Evolutionary conservation across 208 protist species (phyloP).

Genomic region (Polymyxa betae): DNA sequence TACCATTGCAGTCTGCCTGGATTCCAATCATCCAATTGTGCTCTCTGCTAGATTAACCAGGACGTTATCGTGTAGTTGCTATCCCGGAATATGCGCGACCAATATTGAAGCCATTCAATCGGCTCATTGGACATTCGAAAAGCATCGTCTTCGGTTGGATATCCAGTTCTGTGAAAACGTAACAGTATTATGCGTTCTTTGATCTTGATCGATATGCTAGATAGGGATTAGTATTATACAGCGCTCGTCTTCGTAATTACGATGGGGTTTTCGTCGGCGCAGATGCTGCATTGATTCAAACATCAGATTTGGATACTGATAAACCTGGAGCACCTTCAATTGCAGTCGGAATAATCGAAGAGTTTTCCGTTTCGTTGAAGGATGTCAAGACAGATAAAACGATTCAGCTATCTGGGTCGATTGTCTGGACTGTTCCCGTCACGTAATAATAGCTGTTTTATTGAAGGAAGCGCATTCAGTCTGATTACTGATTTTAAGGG

Average conservation of each 20-base stretch:
- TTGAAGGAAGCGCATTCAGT: too few relatives aligned
- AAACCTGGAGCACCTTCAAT: neutral
- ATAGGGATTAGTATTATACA: conserved; percentile 19
- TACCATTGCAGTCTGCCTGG: neutral
- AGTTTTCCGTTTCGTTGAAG: neutral
- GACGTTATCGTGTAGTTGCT: conserved; percentile 11
- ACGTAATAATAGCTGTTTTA: too few relatives aligned
- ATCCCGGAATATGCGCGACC: neutral
- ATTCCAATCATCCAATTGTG: neutral
- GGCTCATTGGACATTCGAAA: conserved; percentile 22
- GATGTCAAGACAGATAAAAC: conserved; percentile 17
- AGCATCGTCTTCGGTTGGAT: neutral
- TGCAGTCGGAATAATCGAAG: neutral
- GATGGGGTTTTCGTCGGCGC: neutral
- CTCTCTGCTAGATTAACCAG: neutral
- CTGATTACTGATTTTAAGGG: too few relatives aligned
- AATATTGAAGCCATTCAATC: neutral
- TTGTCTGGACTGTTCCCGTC: neutral
- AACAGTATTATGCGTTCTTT: neutral
- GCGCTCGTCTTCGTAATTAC: neutral
- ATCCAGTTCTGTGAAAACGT: conserved; percentile 4
- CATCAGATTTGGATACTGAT: neutral
- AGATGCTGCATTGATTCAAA: neutral
- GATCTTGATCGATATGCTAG: neutral
- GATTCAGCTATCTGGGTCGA: neutral